Conservation (phyloP, 441 rosid genomes). For the Eruca vesicaria region DNA sequence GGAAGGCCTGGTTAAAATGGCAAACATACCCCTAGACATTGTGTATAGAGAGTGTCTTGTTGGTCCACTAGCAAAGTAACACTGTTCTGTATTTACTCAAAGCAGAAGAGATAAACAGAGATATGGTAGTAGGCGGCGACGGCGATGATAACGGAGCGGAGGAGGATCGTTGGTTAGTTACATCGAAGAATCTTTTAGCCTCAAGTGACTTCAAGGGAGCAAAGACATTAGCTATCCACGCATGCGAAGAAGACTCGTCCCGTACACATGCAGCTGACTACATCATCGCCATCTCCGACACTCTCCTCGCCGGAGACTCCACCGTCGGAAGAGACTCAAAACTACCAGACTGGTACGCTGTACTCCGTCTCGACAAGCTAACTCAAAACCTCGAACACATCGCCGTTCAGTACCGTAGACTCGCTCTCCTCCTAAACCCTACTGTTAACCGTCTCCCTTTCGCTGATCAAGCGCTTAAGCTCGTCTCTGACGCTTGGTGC, state of each 20-base stretch:
- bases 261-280: conserved; percentile 45
- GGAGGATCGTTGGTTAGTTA: conserved; percentile 61
- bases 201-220: conserved; percentile 76
- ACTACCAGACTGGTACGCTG: conserved; percentile 61
- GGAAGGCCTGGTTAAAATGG: neutral
- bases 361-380: conserved; percentile 61
- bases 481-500: conserved; percentile 81
- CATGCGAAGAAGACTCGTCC: conserved; percentile 62
- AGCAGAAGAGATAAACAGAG: neutral
- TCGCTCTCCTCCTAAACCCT: conserved; percentile 60
- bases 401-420: conserved; percentile 67
- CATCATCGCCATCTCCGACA: conserved; percentile 73
- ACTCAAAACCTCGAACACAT: conserved; percentile 52
- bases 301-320: conserved; percentile 57
- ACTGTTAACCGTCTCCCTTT: conserved; percentile 54
- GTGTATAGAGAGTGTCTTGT: neutral
- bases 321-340: conserved; percentile 30
- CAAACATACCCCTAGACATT: neutral
- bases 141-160: conserved; percentile 42
- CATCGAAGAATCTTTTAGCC: conserved; percentile 68
- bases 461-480: conserved; percentile 68
- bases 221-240: conserved; percentile 61
- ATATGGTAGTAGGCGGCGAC: conserved; percentile 29
- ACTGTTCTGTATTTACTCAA: neutral
- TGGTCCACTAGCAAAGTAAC: neutral